Percentiles rank a stretch among this genome's conserved stretches.
These are phyloP conservation scores for Geranomyces variabilis DNA, from an alignment of 192 early-diverging fungal genomes.

Conservation along the genomic window DNA sequence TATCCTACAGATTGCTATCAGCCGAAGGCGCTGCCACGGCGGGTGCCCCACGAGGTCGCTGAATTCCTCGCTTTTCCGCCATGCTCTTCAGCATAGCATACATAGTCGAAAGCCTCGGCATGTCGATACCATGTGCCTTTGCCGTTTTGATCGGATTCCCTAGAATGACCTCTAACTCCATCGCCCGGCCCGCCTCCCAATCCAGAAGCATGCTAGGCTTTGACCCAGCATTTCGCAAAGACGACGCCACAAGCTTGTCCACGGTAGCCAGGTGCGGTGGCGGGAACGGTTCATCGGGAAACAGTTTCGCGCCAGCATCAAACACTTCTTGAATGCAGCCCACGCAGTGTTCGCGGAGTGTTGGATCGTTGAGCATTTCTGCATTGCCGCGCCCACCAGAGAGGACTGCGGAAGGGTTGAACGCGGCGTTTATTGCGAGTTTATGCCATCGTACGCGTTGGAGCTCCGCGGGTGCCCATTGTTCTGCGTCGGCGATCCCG, in stretches of 20 bases:
- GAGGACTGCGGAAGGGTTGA: constrained; percentile 41
- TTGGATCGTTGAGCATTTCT: constrained; percentile 28
- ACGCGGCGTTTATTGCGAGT: constrained; percentile 39
- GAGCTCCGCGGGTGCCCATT: constrained; percentile 5
- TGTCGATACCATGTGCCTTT: constrained; percentile 38
- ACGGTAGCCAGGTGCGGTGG: constrained; percentile 34
- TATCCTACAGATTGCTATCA: not conserved
- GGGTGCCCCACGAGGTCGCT: constrained; percentile 13
- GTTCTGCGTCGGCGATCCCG: constrained; percentile 31
- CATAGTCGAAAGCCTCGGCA: constrained; percentile 52
- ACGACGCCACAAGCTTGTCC: constrained; percentile 38
- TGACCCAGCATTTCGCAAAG: constrained; percentile 22
- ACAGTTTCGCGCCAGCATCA: constrained; percentile 13
- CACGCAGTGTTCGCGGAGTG: constrained; percentile 8
- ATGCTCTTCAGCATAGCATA: constrained; percentile 54
- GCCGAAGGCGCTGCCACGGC: not conserved
- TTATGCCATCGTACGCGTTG: constrained; percentile 43
- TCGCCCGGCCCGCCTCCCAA: constrained; percentile 45
- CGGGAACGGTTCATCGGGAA: constrained; percentile 2
- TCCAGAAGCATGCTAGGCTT: constrained; percentile 68
- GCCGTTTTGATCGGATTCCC: constrained; percentile 53
- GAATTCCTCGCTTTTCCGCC: constrained; percentile 23
- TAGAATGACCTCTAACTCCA: constrained; percentile 65
- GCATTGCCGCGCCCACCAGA: constrained; percentile 23
- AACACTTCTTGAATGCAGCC: constrained; percentile 38